Conservation (phyloP, 2,329 filamentous ascomycete genomes). For the Aspergillus pseudoterreus region DNA sequence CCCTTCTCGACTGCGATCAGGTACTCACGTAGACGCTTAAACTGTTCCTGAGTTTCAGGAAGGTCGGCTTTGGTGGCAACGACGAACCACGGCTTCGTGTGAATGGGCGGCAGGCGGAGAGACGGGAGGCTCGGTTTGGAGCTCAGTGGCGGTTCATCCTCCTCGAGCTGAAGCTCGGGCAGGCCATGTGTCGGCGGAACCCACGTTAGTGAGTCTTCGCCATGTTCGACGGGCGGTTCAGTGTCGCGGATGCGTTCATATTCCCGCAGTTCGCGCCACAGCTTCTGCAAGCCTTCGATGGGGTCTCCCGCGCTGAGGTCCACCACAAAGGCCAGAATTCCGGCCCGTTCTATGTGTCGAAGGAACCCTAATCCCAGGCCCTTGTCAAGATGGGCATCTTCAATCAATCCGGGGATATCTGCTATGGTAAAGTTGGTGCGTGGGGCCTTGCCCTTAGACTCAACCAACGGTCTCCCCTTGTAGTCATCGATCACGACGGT, state of each 20-base stretch:
- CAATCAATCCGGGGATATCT: slow-evolving; percentile 90
- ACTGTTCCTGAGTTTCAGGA: slow-evolving; percentile 74
- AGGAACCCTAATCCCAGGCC: slow-evolving; percentile 89
- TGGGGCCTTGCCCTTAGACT: slow-evolving; percentile 49
- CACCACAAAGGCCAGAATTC: slow-evolving; percentile 88
- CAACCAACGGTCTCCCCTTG: slow-evolving; percentile 64
- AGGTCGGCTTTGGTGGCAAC: slow-evolving; percentile 91
- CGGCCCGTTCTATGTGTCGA: slow-evolving; percentile 88
- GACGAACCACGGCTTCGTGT: slow-evolving; percentile 95
- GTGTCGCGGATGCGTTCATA: slow-evolving; percentile 80
- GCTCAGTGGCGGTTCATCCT: neutral
- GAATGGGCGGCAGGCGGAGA: slow-evolving; percentile 64
- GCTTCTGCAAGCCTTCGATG: slow-evolving; percentile 68
- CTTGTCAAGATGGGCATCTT: slow-evolving; percentile 86
- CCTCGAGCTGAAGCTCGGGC: slow-evolving; percentile 18
- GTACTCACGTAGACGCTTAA: slow-evolving; percentile 65
- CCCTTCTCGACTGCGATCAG: slow-evolving; percentile 63
- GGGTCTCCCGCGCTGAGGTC: slow-evolving; percentile 79
- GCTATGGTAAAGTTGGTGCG: slow-evolving; percentile 86
- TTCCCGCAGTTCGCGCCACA: slow-evolving; percentile 87
- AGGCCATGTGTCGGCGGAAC: slow-evolving; percentile 26
- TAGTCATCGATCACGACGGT: slow-evolving; percentile 90
- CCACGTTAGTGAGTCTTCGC: slow-evolving; percentile 59
- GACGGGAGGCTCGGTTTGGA: slow-evolving; percentile 36
- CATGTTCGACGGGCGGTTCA: slow-evolving; percentile 62